Conservation (phyloP, 2,329 filamentous ascomycete genomes). For the Arachnopeziza araneosa region DNA sequence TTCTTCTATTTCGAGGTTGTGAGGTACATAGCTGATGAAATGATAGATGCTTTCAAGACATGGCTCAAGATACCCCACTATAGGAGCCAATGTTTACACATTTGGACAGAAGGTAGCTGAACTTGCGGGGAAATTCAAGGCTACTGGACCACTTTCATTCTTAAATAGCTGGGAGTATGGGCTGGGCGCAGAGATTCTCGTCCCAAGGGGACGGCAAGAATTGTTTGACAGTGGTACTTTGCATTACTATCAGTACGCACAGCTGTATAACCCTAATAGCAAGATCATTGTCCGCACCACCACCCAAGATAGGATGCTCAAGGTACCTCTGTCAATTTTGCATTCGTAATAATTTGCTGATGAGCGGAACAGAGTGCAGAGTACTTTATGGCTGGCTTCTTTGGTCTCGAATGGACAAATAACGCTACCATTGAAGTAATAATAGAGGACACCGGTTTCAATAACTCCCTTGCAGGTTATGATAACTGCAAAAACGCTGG, state of each 20-base stretch:
- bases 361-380: slow-evolving; percentile 44
- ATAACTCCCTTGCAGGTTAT: slow-evolving; percentile 67
- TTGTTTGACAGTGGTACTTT: slow-evolving; percentile 64
- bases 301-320: slow-evolving; percentile 71
- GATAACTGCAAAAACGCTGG: slow-evolving; percentile 59
- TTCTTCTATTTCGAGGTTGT: not conserved
- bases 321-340: slow-evolving; percentile 40
- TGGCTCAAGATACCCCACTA: slow-evolving; percentile 62
- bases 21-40: slow-evolving; percentile 13
- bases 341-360: not conserved
- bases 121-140: slow-evolving; percentile 47
- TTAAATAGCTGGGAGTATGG: slow-evolving; percentile 64
- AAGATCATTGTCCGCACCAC: slow-evolving; percentile 72
- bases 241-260: slow-evolving; percentile 53
- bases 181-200: slow-evolving; percentile 65
- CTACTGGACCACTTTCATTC: slow-evolving; percentile 57
- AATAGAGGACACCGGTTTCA: slow-evolving; percentile 58
- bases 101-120: slow-evolving; percentile 55
- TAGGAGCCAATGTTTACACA: slow-evolving; percentile 46
- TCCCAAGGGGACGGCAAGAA: slow-evolving; percentile 67
- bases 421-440: slow-evolving; percentile 69
- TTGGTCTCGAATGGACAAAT: slow-evolving; percentile 66
- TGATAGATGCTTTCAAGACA: slow-evolving; percentile 66
- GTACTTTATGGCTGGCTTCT: slow-evolving; percentile 75
- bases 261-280: slow-evolving; percentile 64